These are phyloP conservation scores for Fomitopsis pulvina DNA, from an alignment of 768 basidiomycete genomes.

Conservation along the genomic window DNA sequence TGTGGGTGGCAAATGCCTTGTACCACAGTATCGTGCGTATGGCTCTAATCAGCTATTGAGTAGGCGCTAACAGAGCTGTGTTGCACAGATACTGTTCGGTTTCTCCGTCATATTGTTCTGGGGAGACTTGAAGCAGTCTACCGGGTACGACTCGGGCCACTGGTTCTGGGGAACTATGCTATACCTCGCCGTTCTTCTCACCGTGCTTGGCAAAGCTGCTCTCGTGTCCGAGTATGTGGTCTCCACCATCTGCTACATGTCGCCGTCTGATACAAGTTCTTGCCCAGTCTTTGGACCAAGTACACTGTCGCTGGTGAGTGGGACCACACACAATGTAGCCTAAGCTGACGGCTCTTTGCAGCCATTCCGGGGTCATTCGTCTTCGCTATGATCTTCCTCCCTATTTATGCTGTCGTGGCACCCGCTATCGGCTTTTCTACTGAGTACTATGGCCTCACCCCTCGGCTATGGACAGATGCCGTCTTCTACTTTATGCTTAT, in stretches of 20 bases:
- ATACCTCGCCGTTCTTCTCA: slow-evolving; percentile 90
- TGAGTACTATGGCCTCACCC: slow-evolving; percentile 87
- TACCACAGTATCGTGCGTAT: slow-evolving; percentile 79
- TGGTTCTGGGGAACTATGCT: slow-evolving; percentile 99
- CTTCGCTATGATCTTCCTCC: slow-evolving; percentile 95
- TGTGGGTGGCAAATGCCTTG: slow-evolving; percentile 84
- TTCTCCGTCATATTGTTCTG: slow-evolving; percentile 90
- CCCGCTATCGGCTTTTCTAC: slow-evolving; percentile 84
- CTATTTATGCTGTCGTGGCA: slow-evolving; percentile 82
- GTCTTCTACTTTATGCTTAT: slow-evolving; percentile 90
- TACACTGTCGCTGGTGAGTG: slow-evolving; percentile 85
- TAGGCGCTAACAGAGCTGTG: slow-evolving; percentile 1
- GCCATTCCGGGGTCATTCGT: slow-evolving; percentile 97
- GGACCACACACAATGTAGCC: background rate
- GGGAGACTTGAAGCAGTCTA: slow-evolving; percentile 79
- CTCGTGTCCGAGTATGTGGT: slow-evolving; percentile 87
- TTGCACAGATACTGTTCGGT: slow-evolving; percentile 67
- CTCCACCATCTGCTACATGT: background rate
- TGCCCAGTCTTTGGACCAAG: slow-evolving; percentile 91
- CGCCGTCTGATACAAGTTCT: background rate
- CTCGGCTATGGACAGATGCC: slow-evolving; percentile 79
- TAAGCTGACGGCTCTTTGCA: slow-evolving; percentile 16
- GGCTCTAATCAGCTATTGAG: background rate
- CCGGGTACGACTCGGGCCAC: slow-evolving; percentile 84
- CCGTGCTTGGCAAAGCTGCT: slow-evolving; percentile 95